These are phyloP conservation scores for Funneliformis caledonium DNA, from an alignment of 371 early-diverging fungal species.

Conservation along the genomic window DNA sequence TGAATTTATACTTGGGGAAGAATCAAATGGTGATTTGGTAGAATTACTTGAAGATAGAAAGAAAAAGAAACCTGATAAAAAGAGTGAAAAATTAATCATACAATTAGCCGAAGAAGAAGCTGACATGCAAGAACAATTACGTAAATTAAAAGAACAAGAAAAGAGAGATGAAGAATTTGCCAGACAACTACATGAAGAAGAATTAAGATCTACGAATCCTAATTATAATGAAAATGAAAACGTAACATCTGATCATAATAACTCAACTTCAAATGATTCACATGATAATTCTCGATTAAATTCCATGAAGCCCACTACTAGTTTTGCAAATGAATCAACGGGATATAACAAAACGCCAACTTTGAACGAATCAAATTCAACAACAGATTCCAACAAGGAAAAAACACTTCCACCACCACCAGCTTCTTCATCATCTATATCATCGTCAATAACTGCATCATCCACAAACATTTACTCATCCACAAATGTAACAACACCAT, in stretches of 20 bases:
- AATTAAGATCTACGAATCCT: neutral
- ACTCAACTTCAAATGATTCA: neutral
- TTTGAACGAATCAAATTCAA: neutral
- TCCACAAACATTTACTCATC: neutral
- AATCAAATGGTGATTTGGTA: neutral
- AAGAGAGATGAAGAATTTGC: slow-evolving; percentile 23
- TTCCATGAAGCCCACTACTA: neutral
- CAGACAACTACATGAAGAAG: neutral
- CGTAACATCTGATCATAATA: neutral
- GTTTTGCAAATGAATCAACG: neutral
- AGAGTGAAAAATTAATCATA: neutral
- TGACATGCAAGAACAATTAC: neutral
- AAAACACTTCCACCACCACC: neutral
- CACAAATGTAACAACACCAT: neutral
- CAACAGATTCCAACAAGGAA: neutral
- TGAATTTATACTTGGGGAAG: neutral
- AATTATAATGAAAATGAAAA: slow-evolving; percentile 14
- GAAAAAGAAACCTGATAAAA: neutral
- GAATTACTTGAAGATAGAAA: neutral
- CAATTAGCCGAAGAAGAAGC: neutral
- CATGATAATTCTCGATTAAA: neutral
- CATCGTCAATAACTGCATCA: neutral
- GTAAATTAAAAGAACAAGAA: slow-evolving; percentile 16
- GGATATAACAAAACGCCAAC: neutral
- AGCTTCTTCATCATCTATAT: neutral